Base-by-base conservation (phyloP, 75 land plant species). In the Sequoia sempervirens region DNA sequence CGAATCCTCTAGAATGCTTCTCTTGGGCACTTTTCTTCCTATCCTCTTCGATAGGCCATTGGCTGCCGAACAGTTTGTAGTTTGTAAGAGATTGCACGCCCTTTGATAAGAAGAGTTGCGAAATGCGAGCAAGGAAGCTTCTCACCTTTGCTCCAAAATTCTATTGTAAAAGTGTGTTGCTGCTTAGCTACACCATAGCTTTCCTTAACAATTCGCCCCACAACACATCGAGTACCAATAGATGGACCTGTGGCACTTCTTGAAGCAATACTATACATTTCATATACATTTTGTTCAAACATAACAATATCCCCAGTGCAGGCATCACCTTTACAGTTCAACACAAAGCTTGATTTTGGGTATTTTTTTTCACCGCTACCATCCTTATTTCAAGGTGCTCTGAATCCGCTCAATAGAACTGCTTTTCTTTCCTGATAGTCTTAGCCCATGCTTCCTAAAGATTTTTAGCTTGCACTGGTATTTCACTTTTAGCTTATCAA, bases 151-250 rank as follows among this genome's bases (percentile, higher is more conserved):
- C 96, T 93, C 97, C 98, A 96, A 20, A 94, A 83, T 86, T 96
- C 98, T 80, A 96, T 93, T 34, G 98, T 96, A 80, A 96, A 96
- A 64, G 98, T 94, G 84, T 96, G 98, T 70, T 96, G 98, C 75
- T 96, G 98, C 84, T 96, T 96, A 75, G 89, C 88, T 41, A 90
- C 89, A 82, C 98, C 98, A 87, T 96, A 96, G 85, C 97, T 96
- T 53, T 96, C 98, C 72, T 93, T 94, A 40, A 94, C 92, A 81
- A 96, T 92, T 17, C 93, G 90, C 4, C 98, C 98, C 15, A 90
- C 98, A 84, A 96, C 93, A 54, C 73, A 75, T 72, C 96, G 90
- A 26, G 75, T 86, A 20, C 98, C 96, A 85, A 91, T 86, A 58
- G 95, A 85, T 75, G 96, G 92, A 79, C 91, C 98, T 68, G 61